Base-by-base conservation (phyloP, 306 rosid genomes). In the Citrullus mucosospermus region DNA sequence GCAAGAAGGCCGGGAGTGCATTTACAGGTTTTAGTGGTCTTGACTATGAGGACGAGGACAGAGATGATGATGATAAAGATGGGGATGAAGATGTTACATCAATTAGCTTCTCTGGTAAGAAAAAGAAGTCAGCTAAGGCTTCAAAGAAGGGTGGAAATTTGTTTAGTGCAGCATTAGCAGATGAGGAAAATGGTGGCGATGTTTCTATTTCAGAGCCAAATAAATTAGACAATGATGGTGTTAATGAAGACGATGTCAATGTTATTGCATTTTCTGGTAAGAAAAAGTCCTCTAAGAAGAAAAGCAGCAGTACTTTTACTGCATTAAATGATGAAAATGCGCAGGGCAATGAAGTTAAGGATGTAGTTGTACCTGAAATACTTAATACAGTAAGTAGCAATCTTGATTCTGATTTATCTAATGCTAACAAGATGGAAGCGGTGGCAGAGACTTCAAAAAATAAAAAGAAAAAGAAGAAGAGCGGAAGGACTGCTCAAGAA, bases 391-490 rank as follows among this genome's bases (percentile, higher is more conserved):
- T 81, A 77, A 62, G 77, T 80, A 81, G 85, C 68, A 80, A 38
- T 71, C 13, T 38, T 63, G 85, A 69, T 83, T 84, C 80, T 62
- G 85, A 73, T 65, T 78, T 78, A 36, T 77, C 79, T 60, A 84
- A 78, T 58, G 69, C 80, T 58, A 85, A 32, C 65, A 92, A 85
- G 87, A 85, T 48, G 83, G 92, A 87, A 66, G 97, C 58, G 79
- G 88, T 85, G 17, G 81, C 79, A 66, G 98, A 84, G 78, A 82
- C 90, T 75, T 91, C 92, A 38, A 92, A 96, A 81, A 91, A 65
- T 80, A 96, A 91, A 86, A 96, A 92, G 86, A 96, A 95, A 88
- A 95, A 95, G 85, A 95, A 96, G 83, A 96, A 91, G 89, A 84
- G 90, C 77, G 99, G 96, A 83, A 87, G 99, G 80, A 96, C 99